Evolutionary conservation across 768 basidiomycete genomes (phyloP).

Genomic region (Serendipita indica): DNA sequence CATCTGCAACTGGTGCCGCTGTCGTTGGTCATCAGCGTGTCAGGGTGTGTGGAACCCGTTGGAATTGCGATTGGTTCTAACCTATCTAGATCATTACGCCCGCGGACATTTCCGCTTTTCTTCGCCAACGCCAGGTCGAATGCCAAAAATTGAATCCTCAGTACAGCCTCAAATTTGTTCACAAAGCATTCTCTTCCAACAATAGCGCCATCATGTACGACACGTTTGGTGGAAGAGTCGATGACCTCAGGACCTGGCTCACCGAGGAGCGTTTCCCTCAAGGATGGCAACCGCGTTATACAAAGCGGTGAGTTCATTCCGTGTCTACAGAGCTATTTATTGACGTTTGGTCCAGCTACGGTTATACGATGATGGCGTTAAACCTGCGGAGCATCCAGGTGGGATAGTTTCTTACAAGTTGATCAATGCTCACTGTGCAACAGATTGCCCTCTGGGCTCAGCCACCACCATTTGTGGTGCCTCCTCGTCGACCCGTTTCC

Average conservation of each 20-base stretch:
- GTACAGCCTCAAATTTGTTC: conserved; percentile 34
- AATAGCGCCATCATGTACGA: conserved; percentile 44
- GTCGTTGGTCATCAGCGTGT: conserved; percentile 44
- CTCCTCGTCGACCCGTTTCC: conserved; percentile 2
- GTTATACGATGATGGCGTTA: conserved; percentile 1
- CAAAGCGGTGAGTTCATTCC: background rate
- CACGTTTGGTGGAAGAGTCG: conserved; percentile 49
- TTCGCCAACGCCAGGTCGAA: conserved; percentile 47
- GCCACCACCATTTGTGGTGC: conserved; percentile 5
- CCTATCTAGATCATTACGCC: conserved; percentile 30
- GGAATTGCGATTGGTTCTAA: background rate
- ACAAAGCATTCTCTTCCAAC: conserved; percentile 48
- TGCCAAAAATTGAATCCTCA: conserved; percentile 38
- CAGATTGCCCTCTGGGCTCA: conserved; percentile 8
- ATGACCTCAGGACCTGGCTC: conserved; percentile 41
- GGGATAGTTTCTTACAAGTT: background rate
- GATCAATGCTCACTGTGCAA: background rate
- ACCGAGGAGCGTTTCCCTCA: conserved; percentile 55
- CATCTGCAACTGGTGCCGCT: conserved; percentile 19
- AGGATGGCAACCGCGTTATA: conserved; percentile 49
- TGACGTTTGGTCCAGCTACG: background rate
- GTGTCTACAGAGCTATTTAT: background rate
- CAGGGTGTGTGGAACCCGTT: conserved; percentile 20
- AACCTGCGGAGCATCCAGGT: background rate
- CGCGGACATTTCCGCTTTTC: conserved; percentile 42